Evolutionary conservation across 116 monocot species (phyloP), one percentile per base, ranked within the genome.

Genomic region (Trichopus zeylanicus): DNA sequence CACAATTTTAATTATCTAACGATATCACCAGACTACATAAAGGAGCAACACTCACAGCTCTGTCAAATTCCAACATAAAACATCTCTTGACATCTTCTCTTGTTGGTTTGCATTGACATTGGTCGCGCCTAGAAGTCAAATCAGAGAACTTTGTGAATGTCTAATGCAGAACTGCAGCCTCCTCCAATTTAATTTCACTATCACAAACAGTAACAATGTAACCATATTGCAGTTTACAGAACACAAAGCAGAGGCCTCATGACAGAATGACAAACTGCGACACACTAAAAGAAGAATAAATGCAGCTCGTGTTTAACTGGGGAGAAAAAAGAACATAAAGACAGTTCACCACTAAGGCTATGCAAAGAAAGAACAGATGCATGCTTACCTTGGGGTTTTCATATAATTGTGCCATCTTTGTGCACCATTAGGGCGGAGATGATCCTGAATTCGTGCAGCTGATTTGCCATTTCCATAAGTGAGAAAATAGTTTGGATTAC

Each of bases 331-430:
- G n/a, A 42, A 42, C 13, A 13, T 16, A n/a, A 15, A 13, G 13
- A 42, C 1, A 42, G n/a, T n/a, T n/a, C n/a, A n/a, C n/a, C n/a
- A 29, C n/a, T 6, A 33, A 21, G 27, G 27, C 51, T 0, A 24
- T 1, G 29, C 60, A 6, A 11, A 19, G 28, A 39, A n/a, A 46
- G 13, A 31, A 62, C 26, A 59, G 2, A 65, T 62, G 11, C 11
- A 66, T 54, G n/a, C 79, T 67, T 89, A 95, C 95, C 84, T 84
- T 47, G 95, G 95, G 4, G 81, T 73, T 53, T 87, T 95, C 95
- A 95, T 95, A 58, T 95, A 95, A 56, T 95, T 95, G 62, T 90
- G 86, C 95, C 95, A 95, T 79, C 95, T 90, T 69, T 95, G 95
- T 48, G 95, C 95, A 67, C 95, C 95, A 75, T 95, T 95, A 32